These are phyloP conservation scores for Raffaelea albimanens DNA, from an alignment of 2,329 filamentous ascomycete species.

Conservation along the genomic window DNA sequence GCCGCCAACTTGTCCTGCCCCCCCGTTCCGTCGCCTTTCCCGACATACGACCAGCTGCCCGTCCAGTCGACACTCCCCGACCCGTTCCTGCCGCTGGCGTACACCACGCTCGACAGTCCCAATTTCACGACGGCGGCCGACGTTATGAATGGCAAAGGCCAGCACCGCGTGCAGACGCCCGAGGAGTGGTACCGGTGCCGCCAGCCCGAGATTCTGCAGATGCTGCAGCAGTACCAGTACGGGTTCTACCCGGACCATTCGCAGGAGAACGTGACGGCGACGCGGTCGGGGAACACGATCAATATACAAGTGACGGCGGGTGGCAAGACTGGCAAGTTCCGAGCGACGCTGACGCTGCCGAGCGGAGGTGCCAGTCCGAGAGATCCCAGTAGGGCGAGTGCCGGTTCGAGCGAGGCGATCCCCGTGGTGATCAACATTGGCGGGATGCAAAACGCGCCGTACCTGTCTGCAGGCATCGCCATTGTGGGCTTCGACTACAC, in stretches of 20 bases:
- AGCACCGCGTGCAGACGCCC: conserved; percentile 30
- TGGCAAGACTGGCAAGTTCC: conserved; percentile 33
- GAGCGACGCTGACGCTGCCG: conserved; percentile 31
- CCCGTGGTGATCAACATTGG: conserved; percentile 41
- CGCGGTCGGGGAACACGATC: conserved; percentile 32
- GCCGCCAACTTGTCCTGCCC: conserved; percentile 13
- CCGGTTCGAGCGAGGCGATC: conserved; percentile 21
- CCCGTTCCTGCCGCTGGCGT: conserved; percentile 30
- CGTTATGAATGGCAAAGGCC: conserved; percentile 28
- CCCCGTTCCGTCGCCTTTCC: conserved; percentile 19
- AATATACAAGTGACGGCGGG: conserved; percentile 31
- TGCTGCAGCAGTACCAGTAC: conserved; percentile 41
- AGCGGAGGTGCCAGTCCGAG: not conserved
- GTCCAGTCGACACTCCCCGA: conserved; percentile 30
- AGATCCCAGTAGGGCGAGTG: too few species aligned
- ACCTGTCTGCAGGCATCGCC: conserved; percentile 35
- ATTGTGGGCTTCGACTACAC: conserved; percentile 40
- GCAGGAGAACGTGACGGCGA: conserved; percentile 35
- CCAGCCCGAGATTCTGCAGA: conserved; percentile 37
- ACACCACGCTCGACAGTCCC: conserved; percentile 27
- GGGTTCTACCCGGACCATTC: conserved; percentile 40
- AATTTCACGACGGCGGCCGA: conserved; percentile 16
- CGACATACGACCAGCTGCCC: conserved; percentile 26
- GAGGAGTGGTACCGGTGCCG: conserved; percentile 40
- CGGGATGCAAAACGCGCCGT: conserved; percentile 36